Base-by-base conservation (phyloP, 2,329 filamentous ascomycete species). In the Botrytis porri region DNA sequence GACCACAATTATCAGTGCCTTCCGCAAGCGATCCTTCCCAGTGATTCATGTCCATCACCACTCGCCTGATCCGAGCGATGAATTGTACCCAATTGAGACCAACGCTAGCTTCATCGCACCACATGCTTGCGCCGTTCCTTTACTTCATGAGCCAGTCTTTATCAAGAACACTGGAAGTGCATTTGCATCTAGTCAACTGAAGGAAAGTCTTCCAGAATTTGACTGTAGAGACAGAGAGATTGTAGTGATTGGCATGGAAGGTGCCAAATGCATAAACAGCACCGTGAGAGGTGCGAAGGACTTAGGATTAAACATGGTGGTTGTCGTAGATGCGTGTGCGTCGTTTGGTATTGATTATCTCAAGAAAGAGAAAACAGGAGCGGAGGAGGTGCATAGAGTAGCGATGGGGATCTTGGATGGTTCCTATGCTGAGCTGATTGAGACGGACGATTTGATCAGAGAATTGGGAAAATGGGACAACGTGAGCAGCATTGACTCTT, bases 281-380 rank as follows among this genome's bases (percentile, higher is more conserved):
- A 77, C 77, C 1, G 72, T 72, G 43, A 74, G 77, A 25, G 73
- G 75, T 73, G 77, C 74, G 7, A 67, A 48, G 8, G 77, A 79
- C 74, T 51, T 78, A 66, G 76, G 77, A 20, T 76, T 73, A 45
- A 62, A 75, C 6, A 74, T 79, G 48, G 60, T 75, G 12, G 77
- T 78, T 71, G 75, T 78, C 3, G 69, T 41, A 8, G 76, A 79
- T 74, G 76, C 77, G 6, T 78, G 75, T 74, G 75, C 76, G 32
- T 74, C 69, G 39, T 78, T 75, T 75, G 74, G 43, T 14, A 4
- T 71, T 2, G 43, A 43, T 0, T 22, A 71, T 29, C 9, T 39
- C 20, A 66, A 35, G 35, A 43, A 20, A 32, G 60, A 43, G n/a
- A 64, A 41, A 14, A 6, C 22, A 70, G 69, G 62, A 6, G n/a